Evolutionary conservation across 2,329 filamentous ascomycete genomes (phyloP).

Genomic region (Paraphaeosphaeria minitans): DNA sequence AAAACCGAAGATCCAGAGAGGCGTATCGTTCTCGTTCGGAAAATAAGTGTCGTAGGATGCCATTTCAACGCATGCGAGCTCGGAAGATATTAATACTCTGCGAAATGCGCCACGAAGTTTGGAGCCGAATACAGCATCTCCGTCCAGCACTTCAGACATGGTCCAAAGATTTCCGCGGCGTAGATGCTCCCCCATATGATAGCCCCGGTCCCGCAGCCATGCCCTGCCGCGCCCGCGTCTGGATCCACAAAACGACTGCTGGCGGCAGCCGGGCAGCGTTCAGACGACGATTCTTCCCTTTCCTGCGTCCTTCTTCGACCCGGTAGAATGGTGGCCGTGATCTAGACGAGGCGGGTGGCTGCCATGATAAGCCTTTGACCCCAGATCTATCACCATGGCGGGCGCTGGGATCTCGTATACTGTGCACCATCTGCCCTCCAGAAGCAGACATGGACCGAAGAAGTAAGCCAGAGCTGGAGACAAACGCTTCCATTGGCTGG

Average conservation of each 20-base stretch:
- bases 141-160: conserved; percentile 13
- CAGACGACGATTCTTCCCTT: neutral
- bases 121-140: conserved; percentile 13
- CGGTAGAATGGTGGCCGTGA: conserved; percentile 5
- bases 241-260: conserved; percentile 3
- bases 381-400: neutral
- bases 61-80: neutral
- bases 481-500: conserved; percentile 12
- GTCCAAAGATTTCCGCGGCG: conserved; percentile 21
- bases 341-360: conserved; percentile 12
- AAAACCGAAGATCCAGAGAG: neutral
- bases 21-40: neutral
- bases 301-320: neutral
- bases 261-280: neutral
- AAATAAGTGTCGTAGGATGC: neutral
- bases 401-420: neutral
- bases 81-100: conserved; percentile 7
- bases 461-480: neutral
- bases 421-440: conserved; percentile 9
- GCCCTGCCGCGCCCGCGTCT: neutral
- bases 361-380: neutral
- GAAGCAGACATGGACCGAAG: neutral
- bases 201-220: conserved; percentile 10
- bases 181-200: conserved; percentile 13
- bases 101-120: conserved; percentile 7